Evolutionary conservation across 2,329 filamentous ascomycete genomes (phyloP).

Genomic region (Aspergillus texensis): DNA sequence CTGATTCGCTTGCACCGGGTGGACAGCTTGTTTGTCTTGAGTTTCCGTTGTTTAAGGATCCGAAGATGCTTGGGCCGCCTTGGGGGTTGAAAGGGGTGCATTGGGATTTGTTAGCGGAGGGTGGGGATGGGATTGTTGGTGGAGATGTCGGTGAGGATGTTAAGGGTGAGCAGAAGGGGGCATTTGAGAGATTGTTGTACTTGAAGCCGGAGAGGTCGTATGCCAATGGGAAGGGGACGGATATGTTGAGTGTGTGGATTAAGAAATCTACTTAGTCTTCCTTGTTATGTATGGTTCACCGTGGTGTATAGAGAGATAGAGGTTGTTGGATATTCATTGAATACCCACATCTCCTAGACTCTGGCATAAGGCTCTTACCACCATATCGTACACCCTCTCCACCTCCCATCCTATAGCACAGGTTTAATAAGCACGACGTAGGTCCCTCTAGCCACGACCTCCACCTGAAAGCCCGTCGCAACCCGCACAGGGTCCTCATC

Average conservation of each 20-base stretch:
- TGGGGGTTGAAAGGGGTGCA: slow-evolving; percentile 43
- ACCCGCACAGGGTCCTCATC: no score
- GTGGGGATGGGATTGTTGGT: slow-evolving; percentile 27
- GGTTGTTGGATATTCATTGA: neutral
- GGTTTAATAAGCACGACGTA: no score
- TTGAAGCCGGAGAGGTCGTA: slow-evolving; percentile 36
- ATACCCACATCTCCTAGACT: neutral
- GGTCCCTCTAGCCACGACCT: no score
- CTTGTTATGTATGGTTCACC: neutral
- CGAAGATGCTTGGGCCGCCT: slow-evolving; percentile 40
- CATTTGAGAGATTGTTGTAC: slow-evolving; percentile 33
- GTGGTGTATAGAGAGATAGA: neutral
- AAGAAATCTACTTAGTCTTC: neutral
- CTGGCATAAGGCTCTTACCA: neutral
- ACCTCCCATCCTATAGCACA: no score
- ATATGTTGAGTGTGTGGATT: slow-evolving; percentile 38
- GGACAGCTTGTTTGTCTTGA: slow-evolving; percentile 59
- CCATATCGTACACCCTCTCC: neutral
- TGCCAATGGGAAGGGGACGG: slow-evolving; percentile 35
- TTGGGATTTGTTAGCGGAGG: slow-evolving; percentile 35
- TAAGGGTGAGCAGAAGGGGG: neutral
- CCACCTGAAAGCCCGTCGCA: no score
- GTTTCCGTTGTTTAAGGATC: slow-evolving; percentile 45
- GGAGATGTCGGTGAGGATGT: slow-evolving; percentile 12
- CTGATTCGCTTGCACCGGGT: slow-evolving; percentile 51